Conservation (phyloP, 108 stramenopile genomes). For the Stephanodiscus minutulus region DNA sequence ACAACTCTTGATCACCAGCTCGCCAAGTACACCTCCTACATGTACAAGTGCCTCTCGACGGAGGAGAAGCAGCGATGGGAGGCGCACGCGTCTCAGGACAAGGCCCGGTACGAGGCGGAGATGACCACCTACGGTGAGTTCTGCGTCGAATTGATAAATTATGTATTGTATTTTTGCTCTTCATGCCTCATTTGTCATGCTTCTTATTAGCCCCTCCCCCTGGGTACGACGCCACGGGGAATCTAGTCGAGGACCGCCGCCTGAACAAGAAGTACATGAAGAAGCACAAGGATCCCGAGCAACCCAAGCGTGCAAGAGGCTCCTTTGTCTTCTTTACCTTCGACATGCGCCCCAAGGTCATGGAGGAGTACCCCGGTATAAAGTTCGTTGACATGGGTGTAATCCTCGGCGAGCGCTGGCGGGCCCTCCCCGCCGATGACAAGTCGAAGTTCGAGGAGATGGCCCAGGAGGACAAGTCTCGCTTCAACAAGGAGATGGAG, state of each 20-base stretch:
- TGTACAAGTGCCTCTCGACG: constrained; percentile 83
- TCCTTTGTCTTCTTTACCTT: constrained; percentile 89
- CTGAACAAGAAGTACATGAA: constrained; percentile 70
- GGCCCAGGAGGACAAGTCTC: constrained; percentile 84
- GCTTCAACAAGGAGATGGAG: constrained; percentile 90
- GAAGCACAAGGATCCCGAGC: constrained; percentile 70
- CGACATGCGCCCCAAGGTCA: constrained; percentile 81
- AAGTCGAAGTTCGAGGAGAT: constrained; percentile 86
- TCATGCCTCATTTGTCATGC: constrained; percentile 4
- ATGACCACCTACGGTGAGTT: constrained; percentile 65
- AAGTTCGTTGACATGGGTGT: constrained; percentile 92
- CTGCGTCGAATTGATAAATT: constrained; percentile 1
- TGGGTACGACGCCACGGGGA: constrained; percentile 81
- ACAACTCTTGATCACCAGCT: no score
- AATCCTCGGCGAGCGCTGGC: constrained; percentile 91
- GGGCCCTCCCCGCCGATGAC: constrained; percentile 78
- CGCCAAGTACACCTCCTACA: constrained; percentile 89
- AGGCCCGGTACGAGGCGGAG: constrained; percentile 80
- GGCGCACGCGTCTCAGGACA: constrained; percentile 77
- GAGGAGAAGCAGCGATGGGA: constrained; percentile 87
- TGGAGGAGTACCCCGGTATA: constrained; percentile 82
- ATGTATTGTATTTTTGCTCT: not conserved
- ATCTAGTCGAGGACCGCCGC: constrained; percentile 77
- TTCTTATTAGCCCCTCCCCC: constrained; percentile 31
- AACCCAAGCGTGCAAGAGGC: constrained; percentile 78